phyloP scores from a whole-genome alignment of 192 early-diverging fungal genomes.

The Coemansia sp. region DNA sequence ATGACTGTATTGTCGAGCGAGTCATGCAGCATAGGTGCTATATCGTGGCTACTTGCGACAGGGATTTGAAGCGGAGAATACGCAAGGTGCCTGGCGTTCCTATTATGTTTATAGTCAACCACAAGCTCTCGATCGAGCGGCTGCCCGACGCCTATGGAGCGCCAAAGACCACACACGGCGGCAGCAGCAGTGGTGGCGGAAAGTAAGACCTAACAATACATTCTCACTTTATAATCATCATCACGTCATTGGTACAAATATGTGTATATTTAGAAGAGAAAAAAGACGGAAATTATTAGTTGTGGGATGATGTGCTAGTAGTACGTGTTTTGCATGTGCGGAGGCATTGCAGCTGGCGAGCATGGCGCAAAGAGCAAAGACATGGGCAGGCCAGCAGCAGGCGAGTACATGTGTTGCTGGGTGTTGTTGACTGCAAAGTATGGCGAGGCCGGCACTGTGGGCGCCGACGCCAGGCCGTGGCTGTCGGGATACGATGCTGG shows the following conservation, averaged over 20 bases:
- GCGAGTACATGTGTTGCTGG: conserved; percentile 5
- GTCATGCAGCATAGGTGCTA: conserved; percentile 95
- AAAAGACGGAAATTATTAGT: background rate
- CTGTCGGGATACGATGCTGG: conserved; percentile 3
- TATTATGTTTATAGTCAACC: conserved; percentile 91
- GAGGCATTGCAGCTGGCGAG: conserved; percentile 18
- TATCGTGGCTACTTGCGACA: conserved; percentile 98
- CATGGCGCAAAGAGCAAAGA: conserved; percentile 46
- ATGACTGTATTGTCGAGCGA: conserved; percentile 96
- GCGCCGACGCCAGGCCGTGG: conserved; percentile 9
- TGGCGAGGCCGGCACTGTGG: conserved; percentile 4
- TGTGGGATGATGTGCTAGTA: background rate
- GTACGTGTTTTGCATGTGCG: conserved; percentile 2
- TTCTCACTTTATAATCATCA: background rate
- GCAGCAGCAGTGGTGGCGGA: background rate
- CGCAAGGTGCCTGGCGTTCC: conserved; percentile 96
- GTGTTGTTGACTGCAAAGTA: conserved; percentile 1
- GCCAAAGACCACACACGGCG: conserved; percentile 24
- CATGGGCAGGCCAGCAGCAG: conserved; percentile 15
- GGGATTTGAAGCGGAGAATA: conserved; percentile 92
- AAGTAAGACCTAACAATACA: background rate
- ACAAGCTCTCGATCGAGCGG: conserved; percentile 93
- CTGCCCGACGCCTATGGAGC: conserved; percentile 74
- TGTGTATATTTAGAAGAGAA: background rate
- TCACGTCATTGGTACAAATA: background rate